Evolutionary conservation across 495 filamentous ascomycete genomes (phyloP), one percentile per base, ranked within the genome.

Genomic region (Aspergillus cavernicola): DNA sequence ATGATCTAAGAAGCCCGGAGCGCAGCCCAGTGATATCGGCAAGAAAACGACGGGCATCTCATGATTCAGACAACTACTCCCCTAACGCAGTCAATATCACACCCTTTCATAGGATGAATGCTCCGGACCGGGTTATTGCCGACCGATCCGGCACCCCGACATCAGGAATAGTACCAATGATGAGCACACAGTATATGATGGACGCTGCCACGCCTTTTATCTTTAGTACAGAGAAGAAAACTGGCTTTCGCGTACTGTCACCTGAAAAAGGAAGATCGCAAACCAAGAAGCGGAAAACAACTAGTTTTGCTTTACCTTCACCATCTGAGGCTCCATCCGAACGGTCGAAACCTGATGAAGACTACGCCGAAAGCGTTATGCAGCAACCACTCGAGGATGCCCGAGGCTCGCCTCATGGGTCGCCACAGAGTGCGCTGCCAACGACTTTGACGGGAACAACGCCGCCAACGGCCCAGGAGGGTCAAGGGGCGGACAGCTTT

Each of bases 121-220:
- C 55, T 0, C 55, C 57, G 4, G 41, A 56, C 29, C 49, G 29
- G 28, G 50, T 22, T 47, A 8, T 37, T 19, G 26, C 44, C 12
- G 23, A 55, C 35, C 43, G 15, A 40, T 26, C 50, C 8, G 39
- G 37, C 20, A 22, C 42, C 9, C 36, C 49, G 5, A 52, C 48
- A n/a, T 61, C 58, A 6, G 56, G 53, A 10, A 56, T 39, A 22
- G 51, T 48, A 11, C 66, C 65, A 38, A 66, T 68, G 22, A 68
- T 76, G 52, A 78, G 71, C 55, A 80, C 77, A 4, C 78, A 80
- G 61, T 70, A 60, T 37, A 73, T 80, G 63, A 67, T 80, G 22
- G 74, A 80, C 55, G 68, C 72, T 9, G 69, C 68, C 23, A 78
- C 74, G 1, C 77, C 78, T 22, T 80, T 76, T 40, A 69, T 64